Conservation (phyloP, 257 asterid genomes). For the Scutellaria baicalensis region DNA sequence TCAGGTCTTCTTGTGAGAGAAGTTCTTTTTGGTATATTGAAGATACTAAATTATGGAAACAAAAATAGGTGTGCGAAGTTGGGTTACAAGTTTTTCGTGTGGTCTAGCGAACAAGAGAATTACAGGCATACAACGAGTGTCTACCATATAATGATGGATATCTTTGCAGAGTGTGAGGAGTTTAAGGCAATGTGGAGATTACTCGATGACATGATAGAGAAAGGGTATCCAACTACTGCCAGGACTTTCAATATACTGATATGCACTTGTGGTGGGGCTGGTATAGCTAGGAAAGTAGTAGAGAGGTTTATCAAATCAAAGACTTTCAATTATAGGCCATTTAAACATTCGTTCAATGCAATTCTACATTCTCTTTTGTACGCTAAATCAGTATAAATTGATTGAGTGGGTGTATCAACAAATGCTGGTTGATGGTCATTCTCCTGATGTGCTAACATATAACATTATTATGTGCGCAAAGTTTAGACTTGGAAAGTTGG, state of each 20-base stretch:
- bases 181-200: conserved; percentile 92
- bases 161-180: conserved; percentile 77
- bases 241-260: conserved; percentile 82
- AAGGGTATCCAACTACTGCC: conserved; percentile 77
- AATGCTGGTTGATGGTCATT: conserved; percentile 73
- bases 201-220: conserved; percentile 76
- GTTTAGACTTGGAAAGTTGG: conserved; percentile 73
- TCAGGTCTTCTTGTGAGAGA: conserved; percentile 87
- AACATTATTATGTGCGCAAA: conserved; percentile 85
- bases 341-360: conserved; percentile 72
- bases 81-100: conserved; percentile 83
- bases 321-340: conserved; percentile 79
- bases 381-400: conserved; percentile 57
- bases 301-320: conserved; percentile 85
- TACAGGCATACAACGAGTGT: conserved; percentile 56
- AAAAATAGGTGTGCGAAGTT: conserved; percentile 72
- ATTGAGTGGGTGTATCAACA: conserved; percentile 90
- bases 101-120: conserved; percentile 79
- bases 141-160: conserved; percentile 74
- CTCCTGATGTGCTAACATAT: conserved; percentile 80
- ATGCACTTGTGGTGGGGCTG: conserved; percentile 90
- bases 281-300: conserved; percentile 74
- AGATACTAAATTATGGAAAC: conserved; percentile 42
- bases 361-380: conserved; percentile 68
- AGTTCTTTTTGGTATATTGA: conserved; percentile 68